Percentiles rank a stretch among this genome's conserved stretches.
These are phyloP conservation scores for Trematosphaeria pertusa DNA, from an alignment of 2,329 filamentous ascomycete species.

Conservation along the genomic window DNA sequence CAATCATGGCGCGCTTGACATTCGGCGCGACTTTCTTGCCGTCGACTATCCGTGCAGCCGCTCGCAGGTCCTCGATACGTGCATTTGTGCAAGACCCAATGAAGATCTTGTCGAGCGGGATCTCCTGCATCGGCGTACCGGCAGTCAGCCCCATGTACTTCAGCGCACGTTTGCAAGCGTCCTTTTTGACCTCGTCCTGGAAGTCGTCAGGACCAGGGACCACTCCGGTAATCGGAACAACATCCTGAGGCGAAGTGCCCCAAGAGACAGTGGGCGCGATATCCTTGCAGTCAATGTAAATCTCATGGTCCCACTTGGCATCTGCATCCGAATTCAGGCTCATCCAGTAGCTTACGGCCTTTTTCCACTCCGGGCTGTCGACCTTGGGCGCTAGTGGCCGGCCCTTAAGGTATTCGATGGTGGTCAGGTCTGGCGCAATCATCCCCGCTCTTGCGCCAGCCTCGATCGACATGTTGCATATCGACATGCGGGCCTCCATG, in stretches of 20 bases:
- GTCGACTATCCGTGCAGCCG: constrained; percentile 83
- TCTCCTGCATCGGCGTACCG: constrained; percentile 90
- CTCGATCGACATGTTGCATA: constrained; percentile 99
- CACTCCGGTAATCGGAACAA: constrained; percentile 89
- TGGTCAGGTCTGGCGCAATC: constrained; percentile 93
- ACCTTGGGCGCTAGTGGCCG: constrained; percentile 85
- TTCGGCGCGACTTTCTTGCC: constrained; percentile 87
- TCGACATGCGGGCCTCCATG: constrained; percentile 98
- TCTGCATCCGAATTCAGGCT: constrained; percentile 83
- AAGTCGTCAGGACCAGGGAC: constrained; percentile 93
- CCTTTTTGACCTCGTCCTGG: constrained; percentile 78
- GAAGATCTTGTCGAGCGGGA: constrained; percentile 92
- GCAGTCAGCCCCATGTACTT: constrained; percentile 95
- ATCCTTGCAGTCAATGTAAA: constrained; percentile 90
- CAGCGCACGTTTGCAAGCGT: constrained; percentile 78
- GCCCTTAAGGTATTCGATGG: constrained; percentile 94
- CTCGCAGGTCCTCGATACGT: constrained; percentile 91
- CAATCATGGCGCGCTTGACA: constrained; percentile 93
- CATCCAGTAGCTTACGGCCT: constrained; percentile 86
- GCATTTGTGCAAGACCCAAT: constrained; percentile 98
- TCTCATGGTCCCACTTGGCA: constrained; percentile 87
- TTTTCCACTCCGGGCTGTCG: constrained; percentile 87
- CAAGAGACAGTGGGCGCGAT: constrained; percentile 93
- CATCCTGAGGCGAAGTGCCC: constrained; percentile 96
- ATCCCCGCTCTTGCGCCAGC: constrained; percentile 93